phyloP scores from a whole-genome alignment of 495 filamentous ascomycete genomes.

The Xylaria grammica region DNA sequence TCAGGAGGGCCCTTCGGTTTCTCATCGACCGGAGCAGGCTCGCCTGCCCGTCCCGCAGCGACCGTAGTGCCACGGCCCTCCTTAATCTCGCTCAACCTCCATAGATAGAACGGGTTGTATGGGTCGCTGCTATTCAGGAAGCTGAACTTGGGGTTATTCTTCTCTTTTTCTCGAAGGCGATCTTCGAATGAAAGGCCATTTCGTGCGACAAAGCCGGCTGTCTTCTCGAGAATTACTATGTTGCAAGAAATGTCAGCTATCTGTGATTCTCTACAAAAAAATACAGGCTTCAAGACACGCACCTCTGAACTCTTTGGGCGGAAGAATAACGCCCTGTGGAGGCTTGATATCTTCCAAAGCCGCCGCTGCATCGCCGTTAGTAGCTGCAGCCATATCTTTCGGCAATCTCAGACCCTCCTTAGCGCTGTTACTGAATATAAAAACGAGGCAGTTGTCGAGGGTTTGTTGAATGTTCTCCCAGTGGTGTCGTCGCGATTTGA shows the following conservation, averaged over 20 bases:
- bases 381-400: slow-evolving; percentile 56
- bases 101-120: slow-evolving; percentile 87
- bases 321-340: slow-evolving; percentile 81
- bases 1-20: slow-evolving; percentile 82
- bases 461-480: slow-evolving; percentile 25
- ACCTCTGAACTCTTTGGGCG: slow-evolving; percentile 60
- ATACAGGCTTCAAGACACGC: slow-evolving; percentile 3
- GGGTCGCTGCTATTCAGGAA: slow-evolving; percentile 82
- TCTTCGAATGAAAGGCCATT: slow-evolving; percentile 87
- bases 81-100: slow-evolving; percentile 84
- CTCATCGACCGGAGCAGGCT: slow-evolving; percentile 59
- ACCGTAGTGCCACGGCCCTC: slow-evolving; percentile 81
- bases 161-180: slow-evolving; percentile 84
- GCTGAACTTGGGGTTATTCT: slow-evolving; percentile 86
- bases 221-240: slow-evolving; percentile 87
- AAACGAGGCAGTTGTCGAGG: slow-evolving; percentile 5
- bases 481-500: slow-evolving; percentile 32
- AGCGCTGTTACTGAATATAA: slow-evolving; percentile 9
- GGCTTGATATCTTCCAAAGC: slow-evolving; percentile 66
- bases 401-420: slow-evolving; percentile 35
- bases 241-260: slow-evolving; percentile 58
- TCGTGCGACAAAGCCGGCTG: slow-evolving; percentile 90
- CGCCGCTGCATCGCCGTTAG: slow-evolving; percentile 61
- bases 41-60: slow-evolving; percentile 75
- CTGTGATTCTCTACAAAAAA: not conserved